A percentile compares a stretch with the other conserved stretches of the same genome.
Evolutionary conservation across 306 rosid genomes (phyloP).

Genomic region (Lagenaria siceraria): DNA sequence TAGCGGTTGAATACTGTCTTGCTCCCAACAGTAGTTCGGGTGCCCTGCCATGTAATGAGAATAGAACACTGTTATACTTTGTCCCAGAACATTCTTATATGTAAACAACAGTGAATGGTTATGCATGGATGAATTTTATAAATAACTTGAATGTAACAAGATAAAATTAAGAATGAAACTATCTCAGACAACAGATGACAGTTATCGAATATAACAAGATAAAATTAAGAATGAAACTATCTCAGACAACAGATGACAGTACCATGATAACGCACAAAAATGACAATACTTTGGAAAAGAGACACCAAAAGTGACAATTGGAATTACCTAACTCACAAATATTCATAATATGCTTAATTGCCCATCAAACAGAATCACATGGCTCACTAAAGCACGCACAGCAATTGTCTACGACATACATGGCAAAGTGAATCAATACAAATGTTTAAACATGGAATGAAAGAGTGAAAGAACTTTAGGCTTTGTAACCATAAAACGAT

Average conservation of each 20-base stretch:
- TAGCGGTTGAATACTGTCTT: slow-evolving; percentile 77
- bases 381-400: background rate
- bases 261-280: background rate
- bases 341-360: background rate
- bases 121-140: background rate
- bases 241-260: background rate
- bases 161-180: background rate
- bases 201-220: no score
- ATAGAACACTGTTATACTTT: background rate
- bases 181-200: no score
- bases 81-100: background rate
- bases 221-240: no score
- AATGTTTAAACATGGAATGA: background rate
- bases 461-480: background rate
- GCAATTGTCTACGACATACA: background rate
- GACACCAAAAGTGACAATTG: background rate
- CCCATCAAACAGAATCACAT: background rate
- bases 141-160: background rate
- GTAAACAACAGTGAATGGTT: background rate
- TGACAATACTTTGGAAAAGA: background rate
- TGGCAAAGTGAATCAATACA: background rate
- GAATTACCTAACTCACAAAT: background rate
- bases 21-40: slow-evolving; percentile 77
- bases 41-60: slow-evolving; percentile 26
- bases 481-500: background rate